phyloP scores from a whole-genome alignment of 345 rosid species.

The Syzygium jambos region DNA sequence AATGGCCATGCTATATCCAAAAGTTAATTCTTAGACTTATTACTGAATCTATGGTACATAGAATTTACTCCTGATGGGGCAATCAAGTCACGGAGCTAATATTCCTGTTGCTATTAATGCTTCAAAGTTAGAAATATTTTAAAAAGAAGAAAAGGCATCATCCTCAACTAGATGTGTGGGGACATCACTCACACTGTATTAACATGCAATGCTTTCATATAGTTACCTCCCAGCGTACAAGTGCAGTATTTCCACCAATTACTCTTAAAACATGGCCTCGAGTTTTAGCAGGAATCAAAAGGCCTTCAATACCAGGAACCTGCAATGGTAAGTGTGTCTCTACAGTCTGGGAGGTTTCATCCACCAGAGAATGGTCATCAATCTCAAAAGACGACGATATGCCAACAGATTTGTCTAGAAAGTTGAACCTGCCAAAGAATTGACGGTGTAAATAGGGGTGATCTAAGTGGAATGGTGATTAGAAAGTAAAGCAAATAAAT shows the following conservation, averaged over 20 bases:
- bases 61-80: background rate
- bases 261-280: conserved; percentile 68
- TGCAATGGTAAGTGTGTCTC: conserved; percentile 49
- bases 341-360: conserved; percentile 48
- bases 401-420: conserved; percentile 83
- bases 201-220: background rate
- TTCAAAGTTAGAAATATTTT: background rate
- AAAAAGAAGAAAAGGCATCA: background rate
- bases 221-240: conserved; percentile 97
- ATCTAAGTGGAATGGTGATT: background rate
- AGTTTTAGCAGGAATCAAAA: conserved; percentile 65
- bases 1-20: background rate
- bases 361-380: conserved; percentile 39
- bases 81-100: background rate
- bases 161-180: background rate
- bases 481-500: background rate
- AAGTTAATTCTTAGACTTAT: background rate
- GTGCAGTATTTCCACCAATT: conserved; percentile 48
- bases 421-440: conserved; percentile 62
- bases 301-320: conserved; percentile 75
- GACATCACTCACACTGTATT: background rate
- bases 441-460: background rate
- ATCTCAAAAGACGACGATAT: conserved; percentile 70
- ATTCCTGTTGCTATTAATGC: background rate
- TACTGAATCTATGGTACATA: background rate